phyloP scores from a whole-genome alignment of 495 filamentous ascomycete genomes.

The Xylaria castorea region DNA sequence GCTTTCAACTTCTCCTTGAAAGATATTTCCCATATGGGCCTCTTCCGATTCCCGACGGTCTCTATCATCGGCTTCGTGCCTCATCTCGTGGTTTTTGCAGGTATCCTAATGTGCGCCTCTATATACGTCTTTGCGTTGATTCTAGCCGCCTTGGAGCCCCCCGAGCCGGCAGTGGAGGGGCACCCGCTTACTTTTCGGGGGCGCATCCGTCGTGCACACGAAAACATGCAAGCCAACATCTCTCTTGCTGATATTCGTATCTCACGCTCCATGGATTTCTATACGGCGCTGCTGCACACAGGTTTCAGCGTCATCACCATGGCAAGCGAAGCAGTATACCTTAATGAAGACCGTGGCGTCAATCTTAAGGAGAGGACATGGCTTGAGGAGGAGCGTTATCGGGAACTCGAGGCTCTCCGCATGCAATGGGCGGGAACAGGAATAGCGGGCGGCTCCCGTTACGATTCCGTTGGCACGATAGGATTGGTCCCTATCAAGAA shows the following conservation, averaged over 20 bases:
- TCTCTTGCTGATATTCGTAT: slow-evolving; percentile 80
- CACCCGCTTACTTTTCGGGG: slow-evolving; percentile 43
- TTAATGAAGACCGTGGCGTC: slow-evolving; percentile 85
- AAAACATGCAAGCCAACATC: slow-evolving; percentile 90
- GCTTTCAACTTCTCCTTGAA: slow-evolving; percentile 65
- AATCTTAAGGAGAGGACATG: slow-evolving; percentile 81
- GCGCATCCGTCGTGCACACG: slow-evolving; percentile 70
- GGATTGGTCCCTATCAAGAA: slow-evolving; percentile 58
- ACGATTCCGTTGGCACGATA: slow-evolving; percentile 58
- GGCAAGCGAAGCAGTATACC: slow-evolving; percentile 92
- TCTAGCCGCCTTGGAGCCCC: slow-evolving; percentile 74
- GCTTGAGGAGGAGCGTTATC: slow-evolving; percentile 83
- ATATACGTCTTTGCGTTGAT: slow-evolving; percentile 81
- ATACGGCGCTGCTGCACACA: slow-evolving; percentile 82
- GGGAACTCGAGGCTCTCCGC: slow-evolving; percentile 65
- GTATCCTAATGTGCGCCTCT: slow-evolving; percentile 72
- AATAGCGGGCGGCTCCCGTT: slow-evolving; percentile 47
- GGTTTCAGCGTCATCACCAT: slow-evolving; percentile 89
- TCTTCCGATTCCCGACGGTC: slow-evolving; percentile 87
- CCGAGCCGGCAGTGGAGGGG: slow-evolving; percentile 32
- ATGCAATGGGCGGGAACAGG: slow-evolving; percentile 57
- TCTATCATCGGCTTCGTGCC: slow-evolving; percentile 95
- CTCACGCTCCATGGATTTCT: slow-evolving; percentile 90
- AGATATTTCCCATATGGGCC: slow-evolving; percentile 51
- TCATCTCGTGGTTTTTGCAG: slow-evolving; percentile 80